Evolutionary conservation across 1,284 basidiomycete genomes (phyloP).

Genomic region (Sporisorium sorghi): DNA sequence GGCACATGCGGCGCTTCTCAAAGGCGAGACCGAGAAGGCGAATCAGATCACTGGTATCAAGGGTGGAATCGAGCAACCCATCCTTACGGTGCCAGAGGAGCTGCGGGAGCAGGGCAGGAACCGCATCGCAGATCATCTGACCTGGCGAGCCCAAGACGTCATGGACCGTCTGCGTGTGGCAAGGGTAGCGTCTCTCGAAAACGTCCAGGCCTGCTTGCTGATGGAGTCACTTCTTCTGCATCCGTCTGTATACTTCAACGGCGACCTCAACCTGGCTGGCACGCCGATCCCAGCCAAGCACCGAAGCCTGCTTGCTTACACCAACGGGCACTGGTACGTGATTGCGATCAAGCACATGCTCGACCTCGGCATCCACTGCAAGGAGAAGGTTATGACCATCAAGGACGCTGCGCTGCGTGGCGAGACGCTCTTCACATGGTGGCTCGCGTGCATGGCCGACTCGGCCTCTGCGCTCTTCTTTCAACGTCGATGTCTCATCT

Average conservation of each 20-base stretch:
- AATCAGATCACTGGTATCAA: slow-evolving; percentile 48
- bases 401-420: slow-evolving; percentile 40
- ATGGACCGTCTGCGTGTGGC: slow-evolving; percentile 85
- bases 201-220: slow-evolving; percentile 72
- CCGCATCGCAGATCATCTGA: slow-evolving; percentile 79
- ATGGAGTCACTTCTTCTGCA: slow-evolving; percentile 52
- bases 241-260: slow-evolving; percentile 40
- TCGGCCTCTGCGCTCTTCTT: slow-evolving; percentile 76
- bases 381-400: slow-evolving; percentile 51
- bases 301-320: slow-evolving; percentile 33
- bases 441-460: slow-evolving; percentile 76
- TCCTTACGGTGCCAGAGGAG: slow-evolving; percentile 47
- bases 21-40: slow-evolving; percentile 45
- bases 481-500: slow-evolving; percentile 76
- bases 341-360: slow-evolving; percentile 56
- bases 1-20: slow-evolving; percentile 41
- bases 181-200: slow-evolving; percentile 81
- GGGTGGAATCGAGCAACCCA: slow-evolving; percentile 51
- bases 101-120: slow-evolving; percentile 74
- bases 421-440: slow-evolving; percentile 77
- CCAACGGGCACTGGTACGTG: slow-evolving; percentile 52
- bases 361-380: slow-evolving; percentile 55
- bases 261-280: slow-evolving; percentile 34
- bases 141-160: slow-evolving; percentile 71
- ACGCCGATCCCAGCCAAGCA: slow-evolving; percentile 32